These are phyloP conservation scores for Irpex sp. DNA, from an alignment of 1,284 basidiomycete species.

Conservation along the genomic window DNA sequence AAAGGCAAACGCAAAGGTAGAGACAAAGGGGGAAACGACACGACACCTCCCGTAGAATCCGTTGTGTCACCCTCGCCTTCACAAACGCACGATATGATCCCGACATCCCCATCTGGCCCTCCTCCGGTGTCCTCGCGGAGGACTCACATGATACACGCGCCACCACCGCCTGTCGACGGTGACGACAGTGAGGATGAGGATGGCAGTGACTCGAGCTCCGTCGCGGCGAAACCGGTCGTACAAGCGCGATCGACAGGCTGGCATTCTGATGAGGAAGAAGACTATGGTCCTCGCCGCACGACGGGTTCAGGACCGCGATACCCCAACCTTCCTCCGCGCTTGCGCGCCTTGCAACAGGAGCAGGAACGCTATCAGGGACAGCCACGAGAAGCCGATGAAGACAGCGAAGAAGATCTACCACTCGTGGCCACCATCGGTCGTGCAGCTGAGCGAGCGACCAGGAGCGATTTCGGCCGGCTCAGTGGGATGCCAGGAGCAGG, in stretches of 20 bases:
- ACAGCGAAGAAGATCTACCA: constrained; percentile 76
- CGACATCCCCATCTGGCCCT: neutral
- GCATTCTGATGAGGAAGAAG: constrained; percentile 59
- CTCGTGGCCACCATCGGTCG: constrained; percentile 60
- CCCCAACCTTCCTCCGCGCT: constrained; percentile 23
- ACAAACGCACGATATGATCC: neutral
- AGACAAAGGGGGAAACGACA: constrained; percentile 12
- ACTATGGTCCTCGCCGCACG: constrained; percentile 46
- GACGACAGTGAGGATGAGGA: constrained; percentile 47
- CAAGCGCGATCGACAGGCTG: constrained; percentile 38
- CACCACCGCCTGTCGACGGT: constrained; percentile 44
- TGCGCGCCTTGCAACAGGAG: constrained; percentile 9
- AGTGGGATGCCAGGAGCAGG: constrained; percentile 3
- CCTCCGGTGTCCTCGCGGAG: neutral
- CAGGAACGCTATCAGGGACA: constrained; percentile 14
- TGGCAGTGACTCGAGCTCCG: constrained; percentile 46
- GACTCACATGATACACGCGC: constrained; percentile 29
- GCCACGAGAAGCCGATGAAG: constrained; percentile 31
- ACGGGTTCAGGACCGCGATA: constrained; percentile 54
- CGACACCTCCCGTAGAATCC: neutral
- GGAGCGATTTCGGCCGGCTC: constrained; percentile 15
- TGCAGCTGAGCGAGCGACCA: constrained; percentile 39
- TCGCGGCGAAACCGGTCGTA: constrained; percentile 19
- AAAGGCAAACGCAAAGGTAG: constrained; percentile 40
- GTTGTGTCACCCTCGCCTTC: constrained; percentile 5